Evolutionary conservation across 345 rosid genomes (phyloP), one percentile per base, ranked within the genome.

Genomic region (Lepidium didymum): DNA sequence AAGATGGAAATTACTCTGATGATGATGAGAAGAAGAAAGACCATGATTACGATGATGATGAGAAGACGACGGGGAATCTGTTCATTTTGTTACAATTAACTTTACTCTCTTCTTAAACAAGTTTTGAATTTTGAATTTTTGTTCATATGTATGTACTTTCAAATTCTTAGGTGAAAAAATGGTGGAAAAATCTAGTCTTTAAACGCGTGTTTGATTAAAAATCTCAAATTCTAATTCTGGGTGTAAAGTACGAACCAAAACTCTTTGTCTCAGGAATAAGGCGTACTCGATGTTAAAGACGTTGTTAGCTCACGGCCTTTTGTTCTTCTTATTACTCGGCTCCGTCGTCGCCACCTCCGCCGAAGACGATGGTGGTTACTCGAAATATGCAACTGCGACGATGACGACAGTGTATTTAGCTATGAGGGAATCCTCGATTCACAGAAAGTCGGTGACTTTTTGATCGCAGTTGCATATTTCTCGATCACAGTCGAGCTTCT

Each of bases 331-430:
- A 74, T 75, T 13, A 14, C 68, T 64, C 5, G 51, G 36, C 68
- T 83, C 15, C n/a, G n/a, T n/a, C 10, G 70, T 74, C 4, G 61
- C 85, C 8, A 84, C 85, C n/a, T n/a, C n/a, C 40, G 70, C 63
- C 40, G 85, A 77, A 0, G 86, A 85, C 35, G 72, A 68, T 57
- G 83, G 82, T 15, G 47, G 10, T 7, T 84, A 77, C 25, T 64
- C 89, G 0, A n/a, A n/a, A 59, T 85, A 67, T 93, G 98, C 64
- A 92, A 90, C 54, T 92, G 98, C 69, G 97, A 90, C 46, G 97
- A 92, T 51, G 97, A n/a, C n/a, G n/a, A n/a, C n/a, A n/a, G n/a
- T n/a, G n/a, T n/a, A n/a, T n/a, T n/a, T n/a, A n/a, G n/a, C n/a
- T n/a, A n/a, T n/a, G n/a, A n/a, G n/a, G n/a, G n/a, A n/a, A n/a